These are phyloP conservation scores for Dryas integrifolia DNA, from an alignment of 331 rosid species.

Conservation along the genomic window DNA sequence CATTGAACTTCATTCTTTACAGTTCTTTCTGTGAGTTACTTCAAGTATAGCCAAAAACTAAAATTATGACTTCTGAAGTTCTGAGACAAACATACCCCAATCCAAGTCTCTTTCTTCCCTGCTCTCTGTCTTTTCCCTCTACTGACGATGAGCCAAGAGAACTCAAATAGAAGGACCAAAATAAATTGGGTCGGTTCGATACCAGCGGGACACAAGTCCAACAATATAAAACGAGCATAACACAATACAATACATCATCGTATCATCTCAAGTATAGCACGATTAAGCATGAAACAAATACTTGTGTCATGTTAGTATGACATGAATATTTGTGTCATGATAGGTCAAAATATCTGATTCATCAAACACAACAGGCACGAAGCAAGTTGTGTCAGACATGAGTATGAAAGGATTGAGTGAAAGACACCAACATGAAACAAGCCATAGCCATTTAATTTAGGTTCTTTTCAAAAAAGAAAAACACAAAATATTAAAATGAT, in stretches of 20 bases:
- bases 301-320: no score
- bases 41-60: background rate
- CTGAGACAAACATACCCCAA: constrained; percentile 8
- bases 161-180: background rate
- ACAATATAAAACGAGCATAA: background rate
- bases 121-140: background rate
- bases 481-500: no score
- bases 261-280: no score
- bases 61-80: background rate
- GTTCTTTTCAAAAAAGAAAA: no score
- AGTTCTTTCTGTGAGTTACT: background rate
- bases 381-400: no score
- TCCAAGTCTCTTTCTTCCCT: background rate
- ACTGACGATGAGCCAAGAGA: background rate
- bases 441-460: no score
- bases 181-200: background rate
- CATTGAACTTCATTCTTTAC: background rate
- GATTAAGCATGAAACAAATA: no score
- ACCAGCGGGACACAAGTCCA: background rate
- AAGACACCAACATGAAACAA: no score
- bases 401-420: no score
- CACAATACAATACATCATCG: background rate
- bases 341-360: no score
- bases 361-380: no score
- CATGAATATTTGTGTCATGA: no score